These are phyloP conservation scores for Vitis hybrid DNA, from an alignment of 177 flowering plant genomes.

Conservation along the genomic window DNA sequence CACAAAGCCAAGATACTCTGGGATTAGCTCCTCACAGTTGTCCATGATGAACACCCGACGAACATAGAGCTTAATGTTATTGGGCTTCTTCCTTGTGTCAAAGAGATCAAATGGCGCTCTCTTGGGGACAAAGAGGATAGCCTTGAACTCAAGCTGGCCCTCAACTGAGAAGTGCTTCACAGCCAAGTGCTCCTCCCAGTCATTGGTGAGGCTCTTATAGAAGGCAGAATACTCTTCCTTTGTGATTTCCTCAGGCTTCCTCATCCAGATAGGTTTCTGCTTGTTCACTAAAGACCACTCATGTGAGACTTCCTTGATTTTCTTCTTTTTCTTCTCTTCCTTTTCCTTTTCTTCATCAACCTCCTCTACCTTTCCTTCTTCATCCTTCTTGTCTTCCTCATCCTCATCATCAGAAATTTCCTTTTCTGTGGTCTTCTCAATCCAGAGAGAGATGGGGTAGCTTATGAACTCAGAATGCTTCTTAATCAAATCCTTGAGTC, in stretches of 20 bases:
- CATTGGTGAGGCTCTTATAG: slow-evolving; percentile 32
- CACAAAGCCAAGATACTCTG: slow-evolving; percentile 70
- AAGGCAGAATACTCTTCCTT: slow-evolving; percentile 38
- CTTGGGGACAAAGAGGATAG: slow-evolving; percentile 49
- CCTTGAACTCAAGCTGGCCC: slow-evolving; percentile 39
- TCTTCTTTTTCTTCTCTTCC: slow-evolving; percentile 35
- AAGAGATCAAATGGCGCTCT: slow-evolving; percentile 27
- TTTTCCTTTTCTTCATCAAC: slow-evolving; percentile 32
- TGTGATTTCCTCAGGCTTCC: slow-evolving; percentile 40
- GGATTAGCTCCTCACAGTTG: slow-evolving; percentile 87
- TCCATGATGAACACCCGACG: slow-evolving; percentile 81
- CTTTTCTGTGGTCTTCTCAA: slow-evolving; percentile 27
- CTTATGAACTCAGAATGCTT: slow-evolving; percentile 31
- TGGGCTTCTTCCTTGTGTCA: slow-evolving; percentile 53
- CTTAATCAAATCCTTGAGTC: slow-evolving; percentile 36
- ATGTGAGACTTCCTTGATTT: slow-evolving; percentile 33
- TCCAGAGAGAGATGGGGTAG: slow-evolving; percentile 28
- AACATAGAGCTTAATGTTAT: slow-evolving; percentile 56
- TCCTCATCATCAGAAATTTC: slow-evolving; percentile 31
- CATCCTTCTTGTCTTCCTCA: slow-evolving; percentile 28
- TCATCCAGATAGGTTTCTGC: slow-evolving; percentile 43
- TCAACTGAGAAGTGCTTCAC: slow-evolving; percentile 28
- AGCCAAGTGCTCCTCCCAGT: slow-evolving; percentile 37
- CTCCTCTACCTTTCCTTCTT: slow-evolving; percentile 27
- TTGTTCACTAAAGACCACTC: slow-evolving; percentile 34